phyloP scores from a whole-genome alignment of 2,329 filamentous ascomycete genomes.

The Xylariales sp. region DNA sequence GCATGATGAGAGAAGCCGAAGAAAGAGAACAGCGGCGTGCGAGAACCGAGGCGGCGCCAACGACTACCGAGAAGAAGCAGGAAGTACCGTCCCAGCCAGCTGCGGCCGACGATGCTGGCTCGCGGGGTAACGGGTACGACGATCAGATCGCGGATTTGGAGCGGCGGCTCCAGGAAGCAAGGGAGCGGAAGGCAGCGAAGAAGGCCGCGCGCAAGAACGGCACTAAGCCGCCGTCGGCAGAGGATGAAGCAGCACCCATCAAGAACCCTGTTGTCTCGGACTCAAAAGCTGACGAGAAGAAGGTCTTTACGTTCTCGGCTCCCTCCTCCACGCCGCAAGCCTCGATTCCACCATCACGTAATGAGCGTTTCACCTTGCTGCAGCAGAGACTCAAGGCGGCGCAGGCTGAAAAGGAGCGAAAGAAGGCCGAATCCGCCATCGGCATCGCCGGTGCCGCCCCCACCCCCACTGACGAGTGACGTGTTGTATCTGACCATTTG shows the following conservation, averaged over 20 bases:
- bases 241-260: conserved; percentile 12
- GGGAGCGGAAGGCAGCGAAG: conserved; percentile 30
- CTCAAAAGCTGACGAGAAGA: conserved; percentile 33
- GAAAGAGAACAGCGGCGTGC: conserved; percentile 34
- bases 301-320: conserved; percentile 16
- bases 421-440: conserved; percentile 21
- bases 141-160: conserved; percentile 40
- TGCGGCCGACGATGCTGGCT: conserved; percentile 31
- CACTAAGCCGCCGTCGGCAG: conserved; percentile 4
- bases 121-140: conserved; percentile 28
- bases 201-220: conserved; percentile 6
- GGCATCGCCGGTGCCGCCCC: no score
- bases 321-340: conserved; percentile 2
- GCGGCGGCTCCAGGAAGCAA: conserved; percentile 31
- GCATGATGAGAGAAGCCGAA: conserved; percentile 36
- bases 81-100: conserved; percentile 1
- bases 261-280: conserved; percentile 15
- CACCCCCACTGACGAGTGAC: no score
- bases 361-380: conserved; percentile 30
- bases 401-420: conserved; percentile 52
- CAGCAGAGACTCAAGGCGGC: conserved; percentile 54
- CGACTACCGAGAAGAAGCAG: conserved; percentile 22
- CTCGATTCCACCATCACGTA: conserved; percentile 19
- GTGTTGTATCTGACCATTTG: no score
- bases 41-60: no score